Conservation (phyloP, 208 protist species). For the Leishmania gerbilli region DNA sequence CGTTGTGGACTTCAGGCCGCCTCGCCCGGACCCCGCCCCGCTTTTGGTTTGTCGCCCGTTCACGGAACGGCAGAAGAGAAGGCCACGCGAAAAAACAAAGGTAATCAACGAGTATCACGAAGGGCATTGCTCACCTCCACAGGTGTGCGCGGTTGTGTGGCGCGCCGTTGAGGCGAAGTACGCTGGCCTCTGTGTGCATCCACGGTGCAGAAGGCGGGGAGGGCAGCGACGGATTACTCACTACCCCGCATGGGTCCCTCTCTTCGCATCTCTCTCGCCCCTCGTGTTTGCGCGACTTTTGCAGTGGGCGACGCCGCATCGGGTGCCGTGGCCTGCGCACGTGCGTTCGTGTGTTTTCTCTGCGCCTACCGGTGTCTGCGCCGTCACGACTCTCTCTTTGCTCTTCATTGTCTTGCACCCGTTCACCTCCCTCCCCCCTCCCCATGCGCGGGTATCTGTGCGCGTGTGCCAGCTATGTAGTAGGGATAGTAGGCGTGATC, state of each 20-base stretch:
- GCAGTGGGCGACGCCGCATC: neutral
- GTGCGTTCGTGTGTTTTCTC: neutral
- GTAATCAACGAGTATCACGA: neutral
- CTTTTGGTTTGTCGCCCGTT: neutral
- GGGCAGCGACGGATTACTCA: neutral
- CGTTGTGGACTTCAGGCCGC: neutral
- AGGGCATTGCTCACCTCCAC: neutral
- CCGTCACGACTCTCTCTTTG: neutral
- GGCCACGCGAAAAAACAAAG: neutral
- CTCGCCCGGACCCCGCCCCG: neutral
- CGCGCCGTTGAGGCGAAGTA: neutral
- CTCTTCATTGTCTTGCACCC: neutral
- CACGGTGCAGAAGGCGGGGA: neutral
- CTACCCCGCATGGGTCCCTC: neutral
- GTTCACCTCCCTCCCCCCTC: conserved; percentile 5
- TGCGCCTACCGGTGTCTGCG: neutral
- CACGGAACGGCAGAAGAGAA: neutral
- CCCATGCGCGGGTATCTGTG: neutral
- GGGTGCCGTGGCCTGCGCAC: neutral
- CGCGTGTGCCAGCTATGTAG: neutral
- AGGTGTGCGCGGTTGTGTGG: neutral
- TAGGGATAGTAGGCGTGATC: neutral
- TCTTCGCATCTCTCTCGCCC: neutral
- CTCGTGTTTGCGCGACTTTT: neutral
- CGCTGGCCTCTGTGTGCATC: neutral